Evolutionary conservation across 2,329 filamentous ascomycete species (phyloP), one percentile per base, ranked within the genome.

Genomic region (Samsoniella hepiali): DNA sequence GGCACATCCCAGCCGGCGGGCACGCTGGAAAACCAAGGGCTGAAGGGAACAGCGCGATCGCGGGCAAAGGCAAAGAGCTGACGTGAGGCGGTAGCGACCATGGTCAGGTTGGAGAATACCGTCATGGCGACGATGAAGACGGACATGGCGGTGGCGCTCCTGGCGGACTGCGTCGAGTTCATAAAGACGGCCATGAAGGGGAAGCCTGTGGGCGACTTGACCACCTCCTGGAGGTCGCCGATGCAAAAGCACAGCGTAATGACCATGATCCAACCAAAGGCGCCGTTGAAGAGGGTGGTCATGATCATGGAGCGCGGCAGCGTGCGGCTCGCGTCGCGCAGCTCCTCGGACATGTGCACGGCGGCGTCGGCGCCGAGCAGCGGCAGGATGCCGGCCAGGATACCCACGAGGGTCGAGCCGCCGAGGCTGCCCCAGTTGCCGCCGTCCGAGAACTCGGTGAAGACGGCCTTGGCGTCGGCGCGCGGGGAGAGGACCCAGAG

Each of bases 301-400:
- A 66, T 68, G 17, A 77, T 69, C 66, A 78, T 76, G 6, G 71
- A 70, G 31, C 68, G 66, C 10, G 76, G 75, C 0, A 77, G 63
- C 2, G 69, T 70, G 13, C 64, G 66, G 9, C 69, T 67, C 4
- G 75, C 72, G 55, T 76, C 67, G 31, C 69, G 67, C 22, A 76
- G 69, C 65, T 78, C 76, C 63, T 78, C 76, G n/a, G 75, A 69
- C 68, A 73, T 72, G 47, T 75, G 70, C 4, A 70, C 69, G 8
- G 69, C 69, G 5, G 69, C 68, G 60, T 76, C 74, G 2, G 70
- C 70, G 17, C 74, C 74, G 22, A 75, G 63, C 10, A 75, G 69
- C 3, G 69, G 73, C 49, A 75, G 70, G 5, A 78, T 70, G 3
- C 74, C 72, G 34, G 75, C 76, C 45, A 76, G 71, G 61, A 79